Conservation (phyloP, 108 stramenopile species). For the Schizochytrium sp. region DNA sequence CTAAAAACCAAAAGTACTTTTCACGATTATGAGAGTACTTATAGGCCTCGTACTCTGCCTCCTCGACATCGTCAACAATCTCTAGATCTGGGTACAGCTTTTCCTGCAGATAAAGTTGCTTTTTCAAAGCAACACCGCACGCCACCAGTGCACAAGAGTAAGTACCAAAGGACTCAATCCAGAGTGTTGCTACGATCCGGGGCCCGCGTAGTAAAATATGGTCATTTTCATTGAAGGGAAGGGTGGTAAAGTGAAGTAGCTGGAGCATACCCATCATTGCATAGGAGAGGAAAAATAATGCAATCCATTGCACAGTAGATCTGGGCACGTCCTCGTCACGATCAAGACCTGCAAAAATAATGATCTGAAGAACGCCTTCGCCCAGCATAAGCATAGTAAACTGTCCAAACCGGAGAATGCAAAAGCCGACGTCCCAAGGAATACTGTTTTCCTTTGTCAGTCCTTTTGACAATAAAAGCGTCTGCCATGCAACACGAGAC, state of each 20-base stretch:
- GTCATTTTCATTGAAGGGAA: slow-evolving; percentile 26
- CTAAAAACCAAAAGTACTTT: slow-evolving; percentile 40
- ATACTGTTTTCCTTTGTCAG: slow-evolving; percentile 5
- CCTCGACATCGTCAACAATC: not conserved
- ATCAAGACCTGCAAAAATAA: slow-evolving; percentile 12
- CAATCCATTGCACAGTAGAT: not conserved
- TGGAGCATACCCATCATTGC: slow-evolving; percentile 43
- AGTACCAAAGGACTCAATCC: slow-evolving; percentile 28
- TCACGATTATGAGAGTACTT: slow-evolving; percentile 13
- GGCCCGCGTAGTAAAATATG: slow-evolving; percentile 34
- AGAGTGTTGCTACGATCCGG: not conserved
- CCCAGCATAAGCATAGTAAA: slow-evolving; percentile 57
- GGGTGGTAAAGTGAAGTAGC: slow-evolving; percentile 27
- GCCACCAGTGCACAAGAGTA: slow-evolving; percentile 38
- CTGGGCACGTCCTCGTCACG: not conserved
- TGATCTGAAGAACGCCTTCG: slow-evolving; percentile 56
- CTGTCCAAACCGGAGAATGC: slow-evolving; percentile 40
- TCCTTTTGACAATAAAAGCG: not conserved
- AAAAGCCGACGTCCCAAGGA: slow-evolving; percentile 44
- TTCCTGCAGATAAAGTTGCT: slow-evolving; percentile 1
- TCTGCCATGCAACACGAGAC: not conserved
- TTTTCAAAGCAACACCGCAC: slow-evolving; percentile 37
- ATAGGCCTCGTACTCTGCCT: slow-evolving; percentile 23
- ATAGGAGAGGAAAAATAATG: slow-evolving; percentile 37
- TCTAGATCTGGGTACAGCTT: not conserved